Base-by-base conservation (phyloP, 495 filamentous ascomycete species). In the Penicillium robsamsonii region DNA sequence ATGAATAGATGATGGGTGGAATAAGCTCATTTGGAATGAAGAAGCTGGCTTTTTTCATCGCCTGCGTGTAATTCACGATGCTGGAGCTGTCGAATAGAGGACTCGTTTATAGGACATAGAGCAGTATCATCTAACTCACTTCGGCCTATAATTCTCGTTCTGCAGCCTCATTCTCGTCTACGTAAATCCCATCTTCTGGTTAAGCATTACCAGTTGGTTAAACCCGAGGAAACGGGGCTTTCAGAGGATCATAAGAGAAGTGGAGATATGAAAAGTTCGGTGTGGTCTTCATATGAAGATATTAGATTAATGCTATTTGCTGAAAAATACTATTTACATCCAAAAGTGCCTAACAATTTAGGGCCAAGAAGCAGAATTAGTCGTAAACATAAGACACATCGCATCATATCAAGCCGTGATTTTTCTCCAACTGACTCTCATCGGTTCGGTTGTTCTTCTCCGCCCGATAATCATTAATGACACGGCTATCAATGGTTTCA, bases 1-100 rank as follows among this genome's bases (percentile, higher is more conserved):
- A 97, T 68, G 84, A 92, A 69, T 97, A 85, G 65, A 59, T 43
- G 11, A 5, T 37, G 12, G n/a, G 13, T 7, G 4, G 22, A 17
- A 6, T 3, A 7, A 5, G 17, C n/a, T 47, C 25, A 11, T 29
- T 47, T 22, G 1, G 24, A 42, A 43, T 43, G 27, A 42, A 43
- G 43, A 35, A 37, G 18, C 27, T 53, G 20, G 30, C 5, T 24
- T 42, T 45, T 44, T 45, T 37, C 41, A 29, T 53, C 24, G 24
- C 43, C 30, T 24, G n/a, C n/a, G 20, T 46, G 31, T 46, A 22
- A 53, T 50, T 25, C 37, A 48, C 40, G 15, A 24, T 13, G 46
- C 41, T 48, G 11, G 7, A 17, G 30, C 29, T 53, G 47, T 49
- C 53, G 42, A 41, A 45, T 37, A 42, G 22, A n/a, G n/a, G 0